Percentiles rank a stretch among this genome's conserved stretches.
phyloP scores from a whole-genome alignment of 192 early-diverging fungal genomes.

The Coemansia biformis region DNA sequence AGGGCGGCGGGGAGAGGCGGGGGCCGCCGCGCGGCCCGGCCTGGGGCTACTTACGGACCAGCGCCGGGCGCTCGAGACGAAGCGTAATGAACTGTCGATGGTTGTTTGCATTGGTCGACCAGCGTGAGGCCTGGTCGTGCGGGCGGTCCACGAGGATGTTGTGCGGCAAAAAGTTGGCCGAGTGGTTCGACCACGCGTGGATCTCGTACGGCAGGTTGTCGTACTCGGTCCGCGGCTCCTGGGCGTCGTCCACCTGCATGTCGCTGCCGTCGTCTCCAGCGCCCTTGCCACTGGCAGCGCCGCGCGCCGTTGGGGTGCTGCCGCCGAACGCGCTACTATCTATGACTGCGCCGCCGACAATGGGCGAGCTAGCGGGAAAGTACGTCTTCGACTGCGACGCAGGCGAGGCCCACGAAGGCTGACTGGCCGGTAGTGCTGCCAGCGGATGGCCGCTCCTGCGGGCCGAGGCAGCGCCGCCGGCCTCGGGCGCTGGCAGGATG shows the following conservation, averaged over 20 bases:
- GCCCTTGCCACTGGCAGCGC: not conserved
- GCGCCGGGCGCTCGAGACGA: constrained; percentile 74
- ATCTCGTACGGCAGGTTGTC: constrained; percentile 58
- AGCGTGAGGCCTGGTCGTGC: constrained; percentile 83
- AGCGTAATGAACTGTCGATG: constrained; percentile 90
- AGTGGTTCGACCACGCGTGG: constrained; percentile 74
- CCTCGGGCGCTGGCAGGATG: constrained; percentile 11
- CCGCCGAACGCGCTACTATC: constrained; percentile 4
- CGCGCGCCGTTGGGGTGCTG: not conserved
- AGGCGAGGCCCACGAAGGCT: constrained; percentile 26
- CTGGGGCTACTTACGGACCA: constrained; percentile 69
- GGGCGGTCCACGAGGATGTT: constrained; percentile 81
- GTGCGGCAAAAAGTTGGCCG: constrained; percentile 76
- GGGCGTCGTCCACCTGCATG: constrained; percentile 7
- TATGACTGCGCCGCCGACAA: constrained; percentile 10
- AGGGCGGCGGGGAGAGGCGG: too few species aligned
- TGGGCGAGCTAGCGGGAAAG: constrained; percentile 23
- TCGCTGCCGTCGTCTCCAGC: not conserved
- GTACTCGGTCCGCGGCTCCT: constrained; percentile 42
- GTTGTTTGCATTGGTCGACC: constrained; percentile 82
- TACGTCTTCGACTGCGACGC: constrained; percentile 21
- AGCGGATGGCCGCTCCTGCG: not conserved
- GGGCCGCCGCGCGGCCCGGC: too few species aligned
- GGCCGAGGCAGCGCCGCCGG: not conserved
- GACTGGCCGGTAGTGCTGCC: constrained; percentile 5